Conservation (phyloP, 2,329 filamentous ascomycete genomes). For the Fusarium heterosporum region DNA sequence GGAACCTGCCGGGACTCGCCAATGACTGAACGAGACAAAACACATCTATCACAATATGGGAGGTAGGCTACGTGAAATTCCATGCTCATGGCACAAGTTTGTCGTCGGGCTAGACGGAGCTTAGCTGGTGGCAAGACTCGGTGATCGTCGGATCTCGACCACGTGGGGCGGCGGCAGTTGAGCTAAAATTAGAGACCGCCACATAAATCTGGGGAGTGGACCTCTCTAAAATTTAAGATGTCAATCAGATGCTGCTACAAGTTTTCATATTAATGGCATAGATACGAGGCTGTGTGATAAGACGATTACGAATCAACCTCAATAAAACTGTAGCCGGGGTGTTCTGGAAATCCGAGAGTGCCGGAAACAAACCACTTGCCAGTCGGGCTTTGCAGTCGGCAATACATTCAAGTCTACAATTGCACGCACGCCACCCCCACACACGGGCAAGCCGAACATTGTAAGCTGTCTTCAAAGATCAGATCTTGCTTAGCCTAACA, state of each 20-base stretch:
- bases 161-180: slow-evolving; percentile 34
- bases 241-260: neutral
- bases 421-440: slow-evolving; percentile 8
- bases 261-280: neutral
- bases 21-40: neutral
- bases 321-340: neutral
- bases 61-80: neutral
- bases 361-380: slow-evolving; percentile 3
- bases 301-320: neutral
- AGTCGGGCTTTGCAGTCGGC: slow-evolving; percentile 7
- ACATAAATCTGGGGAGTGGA: slow-evolving; percentile 14
- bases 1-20: no score
- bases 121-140: slow-evolving; percentile 36
- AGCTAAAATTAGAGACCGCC: slow-evolving; percentile 37
- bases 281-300: neutral
- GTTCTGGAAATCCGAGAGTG: slow-evolving; percentile 14
- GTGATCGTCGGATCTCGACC: slow-evolving; percentile 34
- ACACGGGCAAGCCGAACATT: slow-evolving; percentile 44
- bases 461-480: slow-evolving; percentile 27
- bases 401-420: slow-evolving; percentile 10
- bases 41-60: neutral
- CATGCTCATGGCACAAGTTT: slow-evolving; percentile 29
- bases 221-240: neutral
- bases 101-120: slow-evolving; percentile 33
- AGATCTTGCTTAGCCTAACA: slow-evolving; percentile 10